phyloP scores from a whole-genome alignment of 108 stramenopile species.

The Aurantiochytrium sp. region DNA sequence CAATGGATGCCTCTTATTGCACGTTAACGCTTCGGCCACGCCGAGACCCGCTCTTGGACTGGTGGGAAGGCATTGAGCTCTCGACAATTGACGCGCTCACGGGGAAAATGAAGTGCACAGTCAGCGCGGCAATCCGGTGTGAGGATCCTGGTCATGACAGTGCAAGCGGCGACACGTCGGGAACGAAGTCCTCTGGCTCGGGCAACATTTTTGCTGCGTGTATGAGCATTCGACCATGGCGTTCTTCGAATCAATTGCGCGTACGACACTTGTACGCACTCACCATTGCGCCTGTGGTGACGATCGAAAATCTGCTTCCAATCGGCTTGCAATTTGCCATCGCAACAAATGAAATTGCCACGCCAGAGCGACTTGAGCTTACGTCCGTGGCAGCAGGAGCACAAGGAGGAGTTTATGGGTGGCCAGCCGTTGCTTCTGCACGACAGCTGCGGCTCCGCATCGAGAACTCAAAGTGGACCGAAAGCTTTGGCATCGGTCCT shows the following conservation, averaged over 20 bases:
- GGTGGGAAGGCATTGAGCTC: conserved; percentile 10
- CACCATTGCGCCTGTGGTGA: background rate
- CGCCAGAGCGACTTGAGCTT: background rate
- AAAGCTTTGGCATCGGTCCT: background rate
- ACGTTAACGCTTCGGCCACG: background rate
- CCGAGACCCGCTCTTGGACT: background rate
- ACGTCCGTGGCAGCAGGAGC: background rate
- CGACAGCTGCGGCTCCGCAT: background rate
- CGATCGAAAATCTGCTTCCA: background rate
- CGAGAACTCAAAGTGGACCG: background rate
- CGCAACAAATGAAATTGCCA: background rate
- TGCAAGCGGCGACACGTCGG: background rate
- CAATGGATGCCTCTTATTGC: background rate
- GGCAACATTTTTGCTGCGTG: background rate
- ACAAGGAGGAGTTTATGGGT: background rate
- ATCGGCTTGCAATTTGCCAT: background rate
- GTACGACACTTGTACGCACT: background rate
- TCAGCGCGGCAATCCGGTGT: background rate
- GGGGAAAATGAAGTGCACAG: background rate
- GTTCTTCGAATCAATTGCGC: background rate
- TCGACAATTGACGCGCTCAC: background rate
- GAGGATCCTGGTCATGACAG: background rate
- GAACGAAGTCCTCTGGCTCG: background rate
- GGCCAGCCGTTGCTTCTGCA: background rate
- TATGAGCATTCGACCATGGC: background rate